Base-by-base conservation (phyloP, 768 basidiomycete species). In the Boletellus ananiceps region DNA sequence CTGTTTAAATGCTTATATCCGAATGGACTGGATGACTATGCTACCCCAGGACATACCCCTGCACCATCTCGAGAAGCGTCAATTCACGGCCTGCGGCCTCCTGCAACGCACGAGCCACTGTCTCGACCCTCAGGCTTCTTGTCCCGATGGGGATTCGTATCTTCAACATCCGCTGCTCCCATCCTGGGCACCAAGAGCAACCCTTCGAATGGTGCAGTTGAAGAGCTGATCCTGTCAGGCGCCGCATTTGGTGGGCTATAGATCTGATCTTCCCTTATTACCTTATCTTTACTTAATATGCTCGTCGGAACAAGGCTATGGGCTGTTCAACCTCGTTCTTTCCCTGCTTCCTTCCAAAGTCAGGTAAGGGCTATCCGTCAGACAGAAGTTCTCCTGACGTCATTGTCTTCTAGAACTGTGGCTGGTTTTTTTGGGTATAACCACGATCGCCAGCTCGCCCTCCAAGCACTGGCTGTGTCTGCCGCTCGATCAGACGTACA, bases 361-460 rank as follows among this genome's bases (percentile, higher is more conserved):
- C 47, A 81, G 84, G 85, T 86, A 54, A 46, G 79, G 62, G 9
- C 13, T 12, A 31, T 34, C 19, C 7, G 27, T 21, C 11, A 8
- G 4, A 29, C 39, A 2, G 2, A 12, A 13, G 13, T 3, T 25
- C 11, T 4, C 8, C 29, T 34, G 32, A 45, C 19, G 16, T 39
- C 23, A 38, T 41, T 14, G n/a, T 27, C 40, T n/a, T 42, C 42
- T 51, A 87, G 88, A 68, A 68, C 75, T 16, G 71, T 91, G 2
- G 86, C 88, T 1, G 86, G 88, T 14, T 78, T 89, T 59, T 72
- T 91, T 15, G 88, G 88, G 0, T 90, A 83, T 69, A 81, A 83
- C 45, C 77, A 85, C 47, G 86, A 90, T 59, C 70, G 87, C 21
- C 75, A 74, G 47, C 70, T 86, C 0, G 88, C 85, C 0, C 70